Evolutionary conservation across 805 yeast species (phyloP), one percentile per base, ranked within the genome.

Genomic region (Starmera caribaea): DNA sequence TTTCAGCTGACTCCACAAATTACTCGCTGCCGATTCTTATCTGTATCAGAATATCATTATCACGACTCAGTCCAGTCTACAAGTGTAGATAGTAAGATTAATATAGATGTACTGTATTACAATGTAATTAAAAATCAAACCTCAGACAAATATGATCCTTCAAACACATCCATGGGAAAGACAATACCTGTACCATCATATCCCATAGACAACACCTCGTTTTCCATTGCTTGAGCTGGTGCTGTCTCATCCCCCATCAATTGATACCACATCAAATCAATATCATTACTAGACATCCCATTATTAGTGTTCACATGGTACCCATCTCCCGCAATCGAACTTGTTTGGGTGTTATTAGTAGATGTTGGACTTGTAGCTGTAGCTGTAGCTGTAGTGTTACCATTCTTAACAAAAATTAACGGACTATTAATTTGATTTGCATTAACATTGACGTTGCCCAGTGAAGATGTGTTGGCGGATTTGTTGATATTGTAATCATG

Each of bases 241-340:
- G 10, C 21, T n/a, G 42, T 40, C 35, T 49, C 40, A n/a, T 31
- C 32, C 3, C 46, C 48, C 45, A 53, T 41, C 54, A 50, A 46
- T 27, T 53, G 48, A 39, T 49, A 41, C 58, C 58, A 53, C 3
- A 48, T 31, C 13, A 42, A 36, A 35, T 53, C 58, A 38, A 51
- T 44, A 35, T 53, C 56, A 11, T 30, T 10, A 21, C 40, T 43
- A 6, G 48, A 38, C 44, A 46, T 41, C 14, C 42, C 40, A 24
- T 44, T 50, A 29, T 42, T 39, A 30, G 34, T 32, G 14, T 48
- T 49, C 8, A 46, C 43, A 31, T 53, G 48, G 40, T 48, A 41
- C 15, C 33, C 38, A 11, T 28, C 12, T 9, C 26, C 26, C 8
- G 26, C 3, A 21, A 21, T 21, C 6, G 26, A 21, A 29, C 27